Evolutionary conservation across 345 rosid genomes (phyloP).

Genomic region (Pugionium cornutum): DNA sequence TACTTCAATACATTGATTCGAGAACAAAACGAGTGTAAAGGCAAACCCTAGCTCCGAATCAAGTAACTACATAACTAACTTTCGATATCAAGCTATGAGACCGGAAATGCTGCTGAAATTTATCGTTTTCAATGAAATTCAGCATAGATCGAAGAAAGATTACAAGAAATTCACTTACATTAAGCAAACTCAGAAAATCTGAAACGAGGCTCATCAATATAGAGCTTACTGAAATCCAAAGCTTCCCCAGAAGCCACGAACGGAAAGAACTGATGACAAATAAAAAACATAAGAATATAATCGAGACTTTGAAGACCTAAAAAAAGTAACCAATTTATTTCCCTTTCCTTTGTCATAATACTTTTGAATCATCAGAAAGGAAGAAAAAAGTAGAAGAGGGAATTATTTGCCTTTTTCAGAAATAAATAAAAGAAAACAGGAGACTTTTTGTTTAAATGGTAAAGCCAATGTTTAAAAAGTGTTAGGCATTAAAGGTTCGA

Average conservation of each 20-base stretch:
- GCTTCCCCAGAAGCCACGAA: too few species aligned
- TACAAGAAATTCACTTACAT: slow-evolving; percentile 16
- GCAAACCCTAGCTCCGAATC: slow-evolving; percentile 5
- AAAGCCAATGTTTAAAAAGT: too few species aligned
- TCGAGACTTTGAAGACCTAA: slow-evolving; percentile 3
- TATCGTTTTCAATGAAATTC: not conserved
- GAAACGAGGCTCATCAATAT: slow-evolving; percentile 15
- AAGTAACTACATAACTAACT: not conserved
- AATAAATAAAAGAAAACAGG: too few species aligned
- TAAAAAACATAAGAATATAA: not conserved
- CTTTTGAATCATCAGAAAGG: too few species aligned
- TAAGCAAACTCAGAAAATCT: slow-evolving; percentile 4
- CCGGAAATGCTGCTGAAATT: not conserved
- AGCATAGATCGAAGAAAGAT: slow-evolving; percentile 2
- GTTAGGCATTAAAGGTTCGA: too few species aligned
- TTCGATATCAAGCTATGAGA: slow-evolving; percentile 1
- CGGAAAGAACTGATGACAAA: too few species aligned
- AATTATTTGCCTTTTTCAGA: too few species aligned
- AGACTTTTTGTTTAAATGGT: too few species aligned
- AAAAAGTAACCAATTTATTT: not conserved
- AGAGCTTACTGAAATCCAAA: not conserved
- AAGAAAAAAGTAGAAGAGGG: too few species aligned
- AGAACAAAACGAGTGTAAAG: not conserved
- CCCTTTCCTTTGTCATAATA: not conserved
- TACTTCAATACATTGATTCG: not conserved